Evolutionary conservation across 164 flowering plant genomes (phyloP).

Genomic region (Vitis labrusca): DNA sequence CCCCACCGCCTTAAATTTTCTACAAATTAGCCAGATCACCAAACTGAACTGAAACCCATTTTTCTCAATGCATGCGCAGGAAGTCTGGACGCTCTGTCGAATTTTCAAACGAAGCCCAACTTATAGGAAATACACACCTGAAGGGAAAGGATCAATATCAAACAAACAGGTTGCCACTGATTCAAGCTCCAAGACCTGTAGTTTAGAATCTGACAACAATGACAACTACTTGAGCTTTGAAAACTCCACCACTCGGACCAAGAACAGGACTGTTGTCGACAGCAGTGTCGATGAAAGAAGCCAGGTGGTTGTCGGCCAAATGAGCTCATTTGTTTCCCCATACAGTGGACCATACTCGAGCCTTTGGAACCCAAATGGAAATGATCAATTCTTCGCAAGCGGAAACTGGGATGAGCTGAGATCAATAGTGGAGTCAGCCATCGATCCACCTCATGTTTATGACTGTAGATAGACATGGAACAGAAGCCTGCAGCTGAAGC

Average conservation of each 20-base stretch:
- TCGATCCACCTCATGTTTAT: constrained; percentile 19
- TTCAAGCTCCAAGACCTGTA: constrained; percentile 35
- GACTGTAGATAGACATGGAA: constrained; percentile 8
- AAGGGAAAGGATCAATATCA: constrained; percentile 17
- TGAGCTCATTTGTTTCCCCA: constrained; percentile 18
- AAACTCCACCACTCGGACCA: constrained; percentile 5
- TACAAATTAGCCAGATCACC: too few relatives aligned
- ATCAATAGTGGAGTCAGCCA: constrained; percentile 33
- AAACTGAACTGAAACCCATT: not conserved
- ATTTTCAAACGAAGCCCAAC: constrained; percentile 57
- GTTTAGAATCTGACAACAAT: constrained; percentile 34
- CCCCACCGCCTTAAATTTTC: too few relatives aligned
- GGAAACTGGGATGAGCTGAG: constrained; percentile 60
- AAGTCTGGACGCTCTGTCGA: constrained; percentile 84
- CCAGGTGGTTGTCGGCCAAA: constrained; percentile 13
- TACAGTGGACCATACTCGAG: constrained; percentile 9
- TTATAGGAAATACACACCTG: constrained; percentile 37
- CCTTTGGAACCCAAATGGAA: constrained; percentile 9
- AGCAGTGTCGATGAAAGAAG: constrained; percentile 15
- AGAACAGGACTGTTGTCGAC: constrained; percentile 10
- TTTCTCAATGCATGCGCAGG: constrained; percentile 35
- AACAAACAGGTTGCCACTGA: constrained; percentile 16
- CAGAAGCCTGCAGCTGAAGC: too few relatives aligned
- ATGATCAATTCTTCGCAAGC: constrained; percentile 16
- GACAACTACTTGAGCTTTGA: constrained; percentile 12